Conservation (phyloP, 257 asterid species). For the Solanum gracilifrons region DNA sequence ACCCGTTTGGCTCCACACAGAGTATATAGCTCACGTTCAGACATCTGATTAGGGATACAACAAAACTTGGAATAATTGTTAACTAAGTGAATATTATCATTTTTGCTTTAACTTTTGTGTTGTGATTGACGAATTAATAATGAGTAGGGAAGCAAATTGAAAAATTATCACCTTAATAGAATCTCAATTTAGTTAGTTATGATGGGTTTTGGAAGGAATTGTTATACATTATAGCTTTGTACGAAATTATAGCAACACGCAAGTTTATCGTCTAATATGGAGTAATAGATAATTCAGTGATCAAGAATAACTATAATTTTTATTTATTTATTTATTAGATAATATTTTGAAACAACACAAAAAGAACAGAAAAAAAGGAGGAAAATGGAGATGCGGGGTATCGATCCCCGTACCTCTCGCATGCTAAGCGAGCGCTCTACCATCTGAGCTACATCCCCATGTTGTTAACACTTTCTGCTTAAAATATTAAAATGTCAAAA, state of each 20-base stretch:
- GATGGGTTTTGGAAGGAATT: too few species aligned
- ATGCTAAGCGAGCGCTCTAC: slow-evolving; percentile 52
- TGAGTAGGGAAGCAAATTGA: not conserved
- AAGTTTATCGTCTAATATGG: too few species aligned
- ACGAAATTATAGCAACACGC: too few species aligned
- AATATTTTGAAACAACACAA: too few species aligned
- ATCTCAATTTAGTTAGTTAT: not conserved
- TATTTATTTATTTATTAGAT: too few species aligned
- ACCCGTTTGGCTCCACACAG: accelerated
- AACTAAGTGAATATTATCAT: not conserved
- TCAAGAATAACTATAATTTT: not conserved
- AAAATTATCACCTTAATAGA: not conserved
- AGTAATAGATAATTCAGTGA: not conserved
- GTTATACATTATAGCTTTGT: too few species aligned
- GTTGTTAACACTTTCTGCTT: accelerated
- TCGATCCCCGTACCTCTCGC: slow-evolving; percentile 45
- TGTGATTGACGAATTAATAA: too few species aligned
- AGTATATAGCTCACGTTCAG: too few species aligned
- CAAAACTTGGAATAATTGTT: not conserved
- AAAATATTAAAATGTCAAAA: too few species aligned
- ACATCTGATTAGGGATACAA: too few species aligned
- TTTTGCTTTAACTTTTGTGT: not conserved
- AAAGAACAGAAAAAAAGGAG: not conserved
- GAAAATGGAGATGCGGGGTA: slow-evolving; percentile 35
- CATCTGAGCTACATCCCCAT: slow-evolving; percentile 61